Evolutionary conservation across 2,329 filamentous ascomycete genomes (phyloP), one percentile per base, ranked within the genome.

Genomic region (Fusarium pininemorale): DNA sequence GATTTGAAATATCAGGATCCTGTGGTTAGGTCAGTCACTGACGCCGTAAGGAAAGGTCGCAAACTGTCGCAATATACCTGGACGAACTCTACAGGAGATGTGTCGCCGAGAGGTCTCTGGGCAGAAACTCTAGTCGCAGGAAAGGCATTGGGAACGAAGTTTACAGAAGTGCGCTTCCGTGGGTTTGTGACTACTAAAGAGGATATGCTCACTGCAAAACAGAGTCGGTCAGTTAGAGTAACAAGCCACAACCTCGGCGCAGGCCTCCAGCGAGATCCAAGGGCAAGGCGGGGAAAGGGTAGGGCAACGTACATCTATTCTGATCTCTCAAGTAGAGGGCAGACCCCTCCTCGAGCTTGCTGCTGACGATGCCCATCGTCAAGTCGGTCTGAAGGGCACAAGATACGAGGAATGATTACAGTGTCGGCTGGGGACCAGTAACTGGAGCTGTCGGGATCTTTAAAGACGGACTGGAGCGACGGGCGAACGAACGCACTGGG

Each of bases 311-410:
- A 98, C 96, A 91, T 88, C 95, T 91, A 82, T 90, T 94, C 87
- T 98, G 96, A 82, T 99, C 96, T 85, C 93, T 93, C 81, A 98
- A 87, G 83, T 93, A 97, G 82, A 98, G 86, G 79, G 90, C 85
- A 78, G 90, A 89, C 81, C 91, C 93, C 80, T 98, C 95, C 79
- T 97, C 95, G 79, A 92, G 91, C 84, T 91, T 93, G 87, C 95
- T 98, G 83, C 91, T 92, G 84, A 98, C 92, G 86, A 93, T 95
- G 81, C 96, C 96, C 96, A 99, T 99, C 60, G 83, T 84, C 89
- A 85, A 83, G 67, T 69, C 64, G 55, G 70, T 70, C 69, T 72
- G 58, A 68, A 70, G 66, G 60, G 66, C 61, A 68, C 57, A 65
- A 69, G 50, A 60, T 64, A 70, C 68, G 68, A 68, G 63, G 66